phyloP scores from a whole-genome alignment of 257 asterid genomes.

The Coffea canephora region DNA sequence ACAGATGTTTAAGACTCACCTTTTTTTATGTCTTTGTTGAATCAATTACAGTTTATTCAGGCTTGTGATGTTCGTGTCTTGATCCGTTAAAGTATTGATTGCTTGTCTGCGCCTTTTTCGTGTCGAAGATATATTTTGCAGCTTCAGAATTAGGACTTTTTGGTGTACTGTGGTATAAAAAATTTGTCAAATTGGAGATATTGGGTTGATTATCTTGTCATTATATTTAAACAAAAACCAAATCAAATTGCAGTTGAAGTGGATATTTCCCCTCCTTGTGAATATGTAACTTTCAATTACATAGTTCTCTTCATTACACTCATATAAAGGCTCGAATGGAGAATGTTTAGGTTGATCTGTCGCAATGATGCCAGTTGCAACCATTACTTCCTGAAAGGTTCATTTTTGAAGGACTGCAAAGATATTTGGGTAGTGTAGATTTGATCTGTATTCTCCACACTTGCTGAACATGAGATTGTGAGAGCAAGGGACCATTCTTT shows the following conservation, averaged over 20 bases:
- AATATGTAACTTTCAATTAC: not conserved
- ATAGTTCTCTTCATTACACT: not conserved
- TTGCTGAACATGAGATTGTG: not conserved
- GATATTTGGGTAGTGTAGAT: constrained; percentile 4
- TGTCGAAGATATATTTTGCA: constrained; percentile 19
- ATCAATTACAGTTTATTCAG: constrained; percentile 32
- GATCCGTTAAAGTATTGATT: constrained; percentile 26
- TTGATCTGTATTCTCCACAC: not conserved
- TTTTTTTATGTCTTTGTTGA: constrained; percentile 23
- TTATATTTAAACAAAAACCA: not conserved
- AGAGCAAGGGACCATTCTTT: not conserved
- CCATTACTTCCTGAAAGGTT: not conserved
- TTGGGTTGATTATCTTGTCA: constrained; percentile 1
- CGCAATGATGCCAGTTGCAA: not conserved
- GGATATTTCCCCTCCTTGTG: not conserved
- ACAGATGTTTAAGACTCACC: constrained; percentile 26
- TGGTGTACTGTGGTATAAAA: constrained; percentile 28
- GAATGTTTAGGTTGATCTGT: not conserved
- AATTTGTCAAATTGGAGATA: constrained; percentile 4
- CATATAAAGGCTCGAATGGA: not conserved
- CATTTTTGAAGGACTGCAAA: not conserved
- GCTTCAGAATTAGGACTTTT: constrained; percentile 18
- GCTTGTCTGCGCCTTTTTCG: constrained; percentile 20
- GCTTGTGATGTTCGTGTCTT: constrained; percentile 27
- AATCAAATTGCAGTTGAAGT: not conserved